Evolutionary conservation across 2,329 filamentous ascomycete genomes (phyloP).

Genomic region (Diplodia scrobiculata): DNA sequence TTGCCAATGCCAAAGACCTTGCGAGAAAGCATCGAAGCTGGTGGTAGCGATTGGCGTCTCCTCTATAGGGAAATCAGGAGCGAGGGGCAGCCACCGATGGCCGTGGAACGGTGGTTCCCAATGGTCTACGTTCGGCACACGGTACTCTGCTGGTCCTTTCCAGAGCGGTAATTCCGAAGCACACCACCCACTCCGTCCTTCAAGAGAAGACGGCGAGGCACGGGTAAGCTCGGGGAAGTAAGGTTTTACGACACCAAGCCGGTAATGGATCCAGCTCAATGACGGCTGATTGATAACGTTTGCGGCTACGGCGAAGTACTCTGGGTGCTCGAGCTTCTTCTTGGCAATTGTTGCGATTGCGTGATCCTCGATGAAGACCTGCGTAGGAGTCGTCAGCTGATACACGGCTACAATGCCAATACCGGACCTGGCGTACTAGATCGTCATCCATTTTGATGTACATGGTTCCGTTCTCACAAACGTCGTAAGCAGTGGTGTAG

Average conservation of each 20-base stretch:
- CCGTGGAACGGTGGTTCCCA: conserved; percentile 44
- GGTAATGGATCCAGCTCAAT: conserved; percentile 58
- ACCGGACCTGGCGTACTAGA: conserved; percentile 37
- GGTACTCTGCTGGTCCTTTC: conserved; percentile 36
- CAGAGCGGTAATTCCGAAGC: conserved; percentile 46
- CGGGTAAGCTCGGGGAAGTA: conserved; percentile 54
- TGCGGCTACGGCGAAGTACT: conserved; percentile 56
- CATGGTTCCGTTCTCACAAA: conserved; percentile 37
- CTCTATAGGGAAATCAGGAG: conserved; percentile 47
- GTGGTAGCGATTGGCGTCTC: conserved; percentile 53
- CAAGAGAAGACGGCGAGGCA: conserved; percentile 30
- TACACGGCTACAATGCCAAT: too few species aligned
- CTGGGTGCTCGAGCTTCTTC: conserved; percentile 55
- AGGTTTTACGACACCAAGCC: conserved; percentile 55
- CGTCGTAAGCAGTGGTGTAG: conserved; percentile 32
- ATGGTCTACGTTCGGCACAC: conserved; percentile 20
- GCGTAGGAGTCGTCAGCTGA: background rate
- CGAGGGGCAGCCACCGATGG: conserved; percentile 57
- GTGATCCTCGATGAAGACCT: conserved; percentile 48
- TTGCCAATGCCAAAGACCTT: conserved; percentile 54
- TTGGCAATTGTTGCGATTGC: conserved; percentile 58
- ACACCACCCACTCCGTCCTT: conserved; percentile 43
- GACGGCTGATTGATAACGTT: conserved; percentile 61
- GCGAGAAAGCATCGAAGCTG: conserved; percentile 51
- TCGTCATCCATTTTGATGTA: conserved; percentile 52